Evolutionary conservation across 2,329 filamentous ascomycete genomes (phyloP), one percentile per base, ranked within the genome.

Genomic region (Apiospora malaysiana): DNA sequence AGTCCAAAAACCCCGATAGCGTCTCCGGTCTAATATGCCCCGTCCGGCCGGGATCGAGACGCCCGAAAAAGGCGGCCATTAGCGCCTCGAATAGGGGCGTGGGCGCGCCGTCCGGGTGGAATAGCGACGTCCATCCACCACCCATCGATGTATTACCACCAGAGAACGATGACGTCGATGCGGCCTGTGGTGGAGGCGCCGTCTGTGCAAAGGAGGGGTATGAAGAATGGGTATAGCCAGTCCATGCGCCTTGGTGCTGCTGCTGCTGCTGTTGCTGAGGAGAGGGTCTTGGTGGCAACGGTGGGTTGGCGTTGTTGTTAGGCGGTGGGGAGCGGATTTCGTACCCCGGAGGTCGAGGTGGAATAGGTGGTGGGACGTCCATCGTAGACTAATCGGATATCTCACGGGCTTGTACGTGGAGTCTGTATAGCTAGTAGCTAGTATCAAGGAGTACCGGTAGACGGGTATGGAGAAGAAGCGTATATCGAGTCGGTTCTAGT

Each of bases 291-390:
- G 51, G 51, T 59, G 51, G 51, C 51, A 59, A 37, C 18, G 27
- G 18, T 21, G 51, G 51, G 14, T 59, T 59, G 43, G 4, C 16
- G 40, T 6, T 21, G 40, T 32, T 42, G 42, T 63, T 14, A 47
- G 59, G 21, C 6, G 18, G 23, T 45, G 59, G 42, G 8, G n/a
- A 25, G 45, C 69, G 65, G 59, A 72, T 59, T 68, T 76, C 75
- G 42, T 75, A 75, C 25, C 74, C 75, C 16, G 72, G 68, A 68
- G 72, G 74, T 9, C 74, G 72, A 8, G 71, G 74, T 14, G 73
- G 73, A 32, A 76, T 74, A 14, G 73, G 74, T n/a, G 75, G 73
- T 59, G 72, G 71, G 27, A 70, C 47, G 67, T 63, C 71, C 73
- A 73, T 73, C n/a, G 21, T 18, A 21, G 12, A 63, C 56, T 63